phyloP scores from a whole-genome alignment of 2,329 filamentous ascomycete species.

The Celoporthe dispersa region DNA sequence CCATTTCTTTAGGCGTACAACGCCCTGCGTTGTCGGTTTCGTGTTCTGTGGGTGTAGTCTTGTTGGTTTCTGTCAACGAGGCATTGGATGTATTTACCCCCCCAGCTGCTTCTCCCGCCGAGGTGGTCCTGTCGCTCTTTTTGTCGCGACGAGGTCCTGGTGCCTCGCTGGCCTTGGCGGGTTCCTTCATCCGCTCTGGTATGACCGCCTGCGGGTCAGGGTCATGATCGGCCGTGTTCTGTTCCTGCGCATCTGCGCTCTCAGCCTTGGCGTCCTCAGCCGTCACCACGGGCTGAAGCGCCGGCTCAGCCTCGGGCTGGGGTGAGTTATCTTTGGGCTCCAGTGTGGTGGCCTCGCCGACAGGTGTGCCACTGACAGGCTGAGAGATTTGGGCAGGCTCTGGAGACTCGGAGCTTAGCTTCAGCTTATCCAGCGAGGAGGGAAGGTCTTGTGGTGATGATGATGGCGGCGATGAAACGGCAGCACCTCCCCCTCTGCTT shows the following conservation, averaged over 20 bases:
- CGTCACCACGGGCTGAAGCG: constrained; percentile 27
- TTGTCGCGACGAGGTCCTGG: background rate
- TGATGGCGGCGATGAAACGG: constrained; percentile 15
- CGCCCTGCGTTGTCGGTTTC: background rate
- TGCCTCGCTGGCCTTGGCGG: background rate
- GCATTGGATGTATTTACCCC: background rate
- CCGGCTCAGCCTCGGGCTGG: constrained; percentile 19
- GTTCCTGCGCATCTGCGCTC: constrained; percentile 19
- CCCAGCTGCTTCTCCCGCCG: background rate
- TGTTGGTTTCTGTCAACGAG: background rate
- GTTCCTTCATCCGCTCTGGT: background rate
- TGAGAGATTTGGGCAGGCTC: constrained; percentile 20
- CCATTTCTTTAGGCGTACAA: background rate
- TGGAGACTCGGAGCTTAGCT: constrained; percentile 28
- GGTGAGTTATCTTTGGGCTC: constrained; percentile 15
- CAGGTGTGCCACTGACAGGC: constrained; percentile 18
- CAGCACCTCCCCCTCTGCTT: constrained; percentile 5
- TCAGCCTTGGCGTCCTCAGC: background rate
- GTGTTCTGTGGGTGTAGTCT: background rate
- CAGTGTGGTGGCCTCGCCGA: background rate
- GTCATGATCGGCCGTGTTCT: background rate
- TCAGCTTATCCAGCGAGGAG: constrained; percentile 28
- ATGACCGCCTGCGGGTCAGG: no score
- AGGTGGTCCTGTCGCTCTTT: background rate
- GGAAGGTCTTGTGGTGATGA: constrained; percentile 16